Evolutionary conservation across 1,284 basidiomycete genomes (phyloP), one percentile per base, ranked within the genome.

Genomic region (Phaffia rhodozyma): DNA sequence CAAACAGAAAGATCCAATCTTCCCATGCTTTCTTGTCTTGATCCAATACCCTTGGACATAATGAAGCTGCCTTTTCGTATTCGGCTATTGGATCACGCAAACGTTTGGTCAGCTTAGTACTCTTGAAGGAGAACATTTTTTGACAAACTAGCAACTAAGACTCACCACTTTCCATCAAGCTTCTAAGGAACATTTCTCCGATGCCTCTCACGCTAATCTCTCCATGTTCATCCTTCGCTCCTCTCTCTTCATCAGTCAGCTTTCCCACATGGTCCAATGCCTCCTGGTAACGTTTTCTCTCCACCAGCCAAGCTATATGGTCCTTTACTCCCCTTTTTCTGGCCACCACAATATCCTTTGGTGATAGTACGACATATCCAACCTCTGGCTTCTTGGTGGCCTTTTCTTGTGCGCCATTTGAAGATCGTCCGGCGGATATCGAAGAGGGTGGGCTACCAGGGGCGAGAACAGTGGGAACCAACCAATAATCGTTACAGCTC

Each of bases 261-360:
- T 80, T 80, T 74, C 96, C 91, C n/a, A 91, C 83, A 63, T 85
- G 85, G 30, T 82, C 82, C 66, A 98, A 78, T 0, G 96, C 96
- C 71, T 96, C 91, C 69, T 92, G 89, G 71, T 91, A 98, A 66
- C 84, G 78, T 72, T 83, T 80, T 67, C 84, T 81, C 71, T 97
- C 90, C 21, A 97, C 85, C 21, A 99, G 78, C 94, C 94, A 99
- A 16, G 83, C 80, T 55, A 98, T 84, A 72, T 96, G 92, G 74
- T 99, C 96, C 69, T 84, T 82, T 71, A 83, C 82, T 76, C 97
- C 93, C 62, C 96, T 80, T 27, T 89, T 86, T 68, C 84, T 82
- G 4, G 91, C 92, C 2, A 92, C 77, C 48, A 97, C 85, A 34
- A 97, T 76, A 70, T 93, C 91, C 68, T 83, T 80, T 0, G 94